phyloP scores from a whole-genome alignment of 108 stramenopile species.

The Skeletonema tropicum region DNA sequence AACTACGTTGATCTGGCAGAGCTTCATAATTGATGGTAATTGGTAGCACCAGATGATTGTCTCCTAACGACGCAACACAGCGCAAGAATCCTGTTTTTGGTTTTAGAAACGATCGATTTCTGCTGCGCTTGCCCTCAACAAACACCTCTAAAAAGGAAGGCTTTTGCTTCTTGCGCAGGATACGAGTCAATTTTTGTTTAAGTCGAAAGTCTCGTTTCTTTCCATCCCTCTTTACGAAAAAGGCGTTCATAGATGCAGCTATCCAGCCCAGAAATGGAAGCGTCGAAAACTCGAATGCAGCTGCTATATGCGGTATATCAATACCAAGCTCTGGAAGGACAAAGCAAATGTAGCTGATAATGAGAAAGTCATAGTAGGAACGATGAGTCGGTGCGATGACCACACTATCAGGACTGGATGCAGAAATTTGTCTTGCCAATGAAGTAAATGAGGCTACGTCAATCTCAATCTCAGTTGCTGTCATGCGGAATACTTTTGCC shows the following conservation, averaged over 20 bases:
- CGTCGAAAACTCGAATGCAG: conserved; percentile 73
- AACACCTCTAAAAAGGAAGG: conserved; percentile 74
- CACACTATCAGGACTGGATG: conserved; percentile 31
- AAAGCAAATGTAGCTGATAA: conserved; percentile 79
- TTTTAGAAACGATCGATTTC: conserved; percentile 74
- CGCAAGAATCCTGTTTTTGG: conserved; percentile 87
- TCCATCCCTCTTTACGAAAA: conserved; percentile 73
- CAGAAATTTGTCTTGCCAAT: conserved; percentile 26
- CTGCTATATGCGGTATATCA: conserved; percentile 75
- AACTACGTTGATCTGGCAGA: conserved; percentile 73
- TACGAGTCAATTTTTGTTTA: conserved; percentile 13
- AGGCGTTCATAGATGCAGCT: conserved; percentile 54
- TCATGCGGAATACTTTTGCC: conserved; percentile 60
- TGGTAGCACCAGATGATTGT: conserved; percentile 67
- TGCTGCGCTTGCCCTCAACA: conserved; percentile 84
- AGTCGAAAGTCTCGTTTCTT: conserved; percentile 54
- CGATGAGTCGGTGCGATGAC: conserved; percentile 88
- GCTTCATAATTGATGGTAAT: conserved; percentile 86
- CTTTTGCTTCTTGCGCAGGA: conserved; percentile 14
- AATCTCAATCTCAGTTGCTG: conserved; percentile 63
- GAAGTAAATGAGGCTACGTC: conserved; percentile 65
- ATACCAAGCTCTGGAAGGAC: conserved; percentile 84
- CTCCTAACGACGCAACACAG: conserved; percentile 53
- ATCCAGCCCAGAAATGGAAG: conserved; percentile 81
- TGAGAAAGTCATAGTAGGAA: conserved; percentile 85